phyloP scores from a whole-genome alignment of 2,329 filamentous ascomycete species.

The Cordyceps javanica region DNA sequence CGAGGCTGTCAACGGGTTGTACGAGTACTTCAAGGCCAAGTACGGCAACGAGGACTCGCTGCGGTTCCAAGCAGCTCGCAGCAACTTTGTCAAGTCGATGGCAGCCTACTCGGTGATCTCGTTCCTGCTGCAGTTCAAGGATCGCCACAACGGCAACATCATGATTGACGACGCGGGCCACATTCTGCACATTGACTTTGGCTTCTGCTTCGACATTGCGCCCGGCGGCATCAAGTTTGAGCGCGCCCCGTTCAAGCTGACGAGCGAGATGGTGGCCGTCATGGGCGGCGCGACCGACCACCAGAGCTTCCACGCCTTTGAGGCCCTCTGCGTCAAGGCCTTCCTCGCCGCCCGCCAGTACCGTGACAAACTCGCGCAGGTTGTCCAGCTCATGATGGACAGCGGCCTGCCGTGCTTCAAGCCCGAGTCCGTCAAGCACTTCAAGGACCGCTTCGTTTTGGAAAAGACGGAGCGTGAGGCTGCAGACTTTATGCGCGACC shows the following conservation, averaged over 20 bases:
- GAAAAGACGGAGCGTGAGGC: conserved; percentile 90
- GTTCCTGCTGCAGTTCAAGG: conserved; percentile 96
- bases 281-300: conserved; percentile 85
- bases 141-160: conserved; percentile 98
- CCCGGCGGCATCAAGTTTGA: conserved; percentile 97
- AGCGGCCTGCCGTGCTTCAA: conserved; percentile 97
- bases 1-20: conserved; percentile 94
- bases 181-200: conserved; percentile 97
- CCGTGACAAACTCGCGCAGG: conserved; percentile 80
- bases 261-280: conserved; percentile 95
- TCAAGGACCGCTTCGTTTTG: conserved; percentile 85
- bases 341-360: conserved; percentile 86
- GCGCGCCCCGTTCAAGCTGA: conserved; percentile 96
- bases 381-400: conserved; percentile 93
- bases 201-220: conserved; percentile 98
- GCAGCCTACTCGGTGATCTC: conserved; percentile 96
- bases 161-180: conserved; percentile 98
- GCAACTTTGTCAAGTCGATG: conserved; percentile 99
- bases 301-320: conserved; percentile 91
- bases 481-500: conserved; percentile 83
- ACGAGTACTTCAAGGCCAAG: conserved; percentile 96
- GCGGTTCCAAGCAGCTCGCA: conserved; percentile 88
- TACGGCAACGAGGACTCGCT: conserved; percentile 96
- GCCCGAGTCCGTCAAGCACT: conserved; percentile 87
- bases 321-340: conserved; percentile 91